phyloP scores from a whole-genome alignment of 176 grass and related monocot genomes.

The Zoysia japonica region DNA sequence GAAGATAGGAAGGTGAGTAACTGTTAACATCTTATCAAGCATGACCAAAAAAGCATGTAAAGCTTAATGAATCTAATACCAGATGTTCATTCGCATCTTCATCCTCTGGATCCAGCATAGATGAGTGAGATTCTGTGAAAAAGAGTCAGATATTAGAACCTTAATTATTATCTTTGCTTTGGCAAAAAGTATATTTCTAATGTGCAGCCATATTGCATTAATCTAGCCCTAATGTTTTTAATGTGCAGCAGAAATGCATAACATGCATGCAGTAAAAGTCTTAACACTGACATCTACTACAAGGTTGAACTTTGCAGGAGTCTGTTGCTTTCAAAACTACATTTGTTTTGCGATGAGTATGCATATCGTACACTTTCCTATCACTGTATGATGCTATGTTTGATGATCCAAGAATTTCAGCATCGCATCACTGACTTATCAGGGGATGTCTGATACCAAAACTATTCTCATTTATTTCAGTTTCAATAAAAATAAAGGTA shows the following conservation, averaged over 20 bases:
- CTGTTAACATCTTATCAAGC: background rate
- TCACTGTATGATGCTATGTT: background rate
- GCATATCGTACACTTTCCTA: background rate
- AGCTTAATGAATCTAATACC: constrained; percentile 41
- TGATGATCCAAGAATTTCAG: background rate
- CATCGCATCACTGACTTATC: background rate
- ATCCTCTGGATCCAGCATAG: constrained; percentile 51
- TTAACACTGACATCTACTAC: background rate
- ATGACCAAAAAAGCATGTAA: constrained; percentile 26
- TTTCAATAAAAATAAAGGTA: constrained; percentile 23
- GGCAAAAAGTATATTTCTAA: no score
- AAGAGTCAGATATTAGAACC: constrained; percentile 23
- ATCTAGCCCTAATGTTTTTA: constrained; percentile 14
- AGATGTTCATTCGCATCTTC: constrained; percentile 54
- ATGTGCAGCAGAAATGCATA: constrained; percentile 11
- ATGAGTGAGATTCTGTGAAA: constrained; percentile 47
- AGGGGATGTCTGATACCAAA: background rate
- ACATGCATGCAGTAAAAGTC: background rate
- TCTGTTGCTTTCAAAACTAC: background rate
- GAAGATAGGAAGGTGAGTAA: constrained; percentile 18
- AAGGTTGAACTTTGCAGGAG: background rate
- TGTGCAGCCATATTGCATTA: background rate
- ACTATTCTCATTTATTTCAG: background rate
- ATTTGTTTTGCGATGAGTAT: constrained; percentile 18
- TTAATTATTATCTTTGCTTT: constrained; percentile 16